These are phyloP conservation scores for Umbellularia californica DNA, from an alignment of 164 flowering plant species.

Conservation along the genomic window DNA sequence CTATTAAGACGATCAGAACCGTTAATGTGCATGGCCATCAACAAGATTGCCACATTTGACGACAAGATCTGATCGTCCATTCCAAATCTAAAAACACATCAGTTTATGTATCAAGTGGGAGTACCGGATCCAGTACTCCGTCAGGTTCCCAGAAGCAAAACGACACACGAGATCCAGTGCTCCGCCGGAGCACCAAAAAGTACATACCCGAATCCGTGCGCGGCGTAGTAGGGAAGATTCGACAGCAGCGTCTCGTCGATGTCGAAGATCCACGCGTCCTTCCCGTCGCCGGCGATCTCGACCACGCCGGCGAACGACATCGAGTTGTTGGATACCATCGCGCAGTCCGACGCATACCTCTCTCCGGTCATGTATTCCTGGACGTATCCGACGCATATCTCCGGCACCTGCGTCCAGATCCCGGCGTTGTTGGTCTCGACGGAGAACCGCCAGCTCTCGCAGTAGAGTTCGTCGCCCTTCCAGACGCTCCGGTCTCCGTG, in stretches of 20 bases:
- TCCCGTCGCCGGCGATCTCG: slow-evolving; percentile 48
- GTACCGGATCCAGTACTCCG: no score
- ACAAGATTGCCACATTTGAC: no score
- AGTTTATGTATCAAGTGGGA: no score
- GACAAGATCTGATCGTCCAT: no score
- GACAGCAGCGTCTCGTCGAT: slow-evolving; percentile 88
- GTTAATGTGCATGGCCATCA: no score
- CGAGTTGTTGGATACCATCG: slow-evolving; percentile 38
- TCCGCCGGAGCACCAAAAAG: background rate
- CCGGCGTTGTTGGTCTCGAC: slow-evolving; percentile 85
- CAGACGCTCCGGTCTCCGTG: background rate
- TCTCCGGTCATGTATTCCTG: slow-evolving; percentile 56
- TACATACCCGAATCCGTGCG: slow-evolving; percentile 59
- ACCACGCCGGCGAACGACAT: slow-evolving; percentile 39
- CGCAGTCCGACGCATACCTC: slow-evolving; percentile 52
- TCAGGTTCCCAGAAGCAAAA: no score
- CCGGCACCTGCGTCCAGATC: slow-evolving; percentile 47
- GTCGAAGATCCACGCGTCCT: slow-evolving; percentile 84
- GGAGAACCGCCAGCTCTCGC: slow-evolving; percentile 74
- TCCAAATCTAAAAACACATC: no score
- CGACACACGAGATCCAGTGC: background rate
- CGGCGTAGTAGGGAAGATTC: slow-evolving; percentile 56
- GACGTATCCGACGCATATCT: slow-evolving; percentile 43
- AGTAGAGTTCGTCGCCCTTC: slow-evolving; percentile 25
- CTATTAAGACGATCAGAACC: no score